Base-by-base conservation (phyloP, 2,329 filamentous ascomycete genomes). In the Stachybotrys elegans region DNA sequence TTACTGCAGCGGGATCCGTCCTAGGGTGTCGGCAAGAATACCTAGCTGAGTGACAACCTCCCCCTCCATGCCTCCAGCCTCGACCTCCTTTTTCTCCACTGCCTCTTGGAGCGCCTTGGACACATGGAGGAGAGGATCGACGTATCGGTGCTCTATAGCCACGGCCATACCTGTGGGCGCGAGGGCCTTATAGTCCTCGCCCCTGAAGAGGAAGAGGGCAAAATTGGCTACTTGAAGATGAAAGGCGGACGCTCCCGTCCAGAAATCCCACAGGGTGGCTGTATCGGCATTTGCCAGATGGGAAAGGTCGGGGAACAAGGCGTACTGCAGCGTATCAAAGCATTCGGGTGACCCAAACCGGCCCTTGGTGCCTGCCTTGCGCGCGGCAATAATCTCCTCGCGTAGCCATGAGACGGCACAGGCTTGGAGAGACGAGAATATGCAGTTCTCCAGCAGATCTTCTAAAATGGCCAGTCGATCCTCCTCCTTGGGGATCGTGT, bases 361-460 rank as follows among this genome's bases (percentile, higher is more conserved):
- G 8, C 57, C 61, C 51, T 59, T 63, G 22, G 55, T 48, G 13
- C 51, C 48, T 20, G 59, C 44, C 32, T 60, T 59, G 21, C 53
- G 61, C 4, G 76, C 72, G 5, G 68, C 59, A 8, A 82, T 68
- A 14, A 84, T 65, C 56, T 84, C 81, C 52, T 84, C 81, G 43
- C 79, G 75, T 25, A 84, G 62, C 81, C 81, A 85, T 4, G 72
- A 71, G 5, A 84, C 71, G 1, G 80, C 81, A 34, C 77, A 79
- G 8, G 77, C 81, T 57, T 83, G 82, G 29, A 85, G 67, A 1
- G 75, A 70, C 3, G 79, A 71, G 52, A 81, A 84, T 51, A 78
- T 73, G 67, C 81, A 84, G 57, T 83, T 81, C 60, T 84, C 79
- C 12, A 85, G 63, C 12, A 84, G 69, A 54, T 85, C 81, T 42